Evolutionary conservation across 257 asterid genomes (phyloP), one percentile per base, ranked within the genome.

Genomic region (Ligustrum vulgare): DNA sequence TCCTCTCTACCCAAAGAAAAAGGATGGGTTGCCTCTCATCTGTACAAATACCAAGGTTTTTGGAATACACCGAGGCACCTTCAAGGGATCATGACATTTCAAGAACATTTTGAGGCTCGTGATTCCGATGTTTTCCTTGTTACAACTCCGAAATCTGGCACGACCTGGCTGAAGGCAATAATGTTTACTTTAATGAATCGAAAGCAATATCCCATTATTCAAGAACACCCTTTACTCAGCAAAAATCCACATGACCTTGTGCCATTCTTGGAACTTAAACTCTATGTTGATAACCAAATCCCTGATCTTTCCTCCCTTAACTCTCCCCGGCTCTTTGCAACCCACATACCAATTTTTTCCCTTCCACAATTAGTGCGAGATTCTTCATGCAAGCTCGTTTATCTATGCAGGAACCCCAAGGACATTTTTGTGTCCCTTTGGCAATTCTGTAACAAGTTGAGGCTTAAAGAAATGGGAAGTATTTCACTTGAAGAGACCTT

Each of bases 141-240:
- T 25, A 71, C 76, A 41, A 3, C 36, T n/a, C 73, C 72, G 2
- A 77, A 77, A 77, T 47, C 77, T 1, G 77, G 77, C 20, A 77
- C 81, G 0, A 71, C 77, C 2, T 77, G 77, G 81, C 22, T 77
- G 36, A 71, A 71, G 32, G 81, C 81, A 54, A 10, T 77, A 12
- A 39, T 65, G 20, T 71, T 70, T 34, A 35, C 75, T 0, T 56
- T 76, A 13, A 22, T 41, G 8, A 5, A 34, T 28, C 56, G 69
- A 63, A 37, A 0, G 71, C 71, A 47, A 41, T 33, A 8, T n/a
- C 35, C 75, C 66, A 13, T 47, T 47, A 31, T 25, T 43, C 16
- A 47, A 49, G 16, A 47, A 47, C 58, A 47, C 22, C 58, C 58
- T 47, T 16, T 47, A 16, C 58, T 47, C 58, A 15, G 58, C 6